Evolutionary conservation across 495 filamentous ascomycete species (phyloP).

Genomic region (Aspergillus baeticus): DNA sequence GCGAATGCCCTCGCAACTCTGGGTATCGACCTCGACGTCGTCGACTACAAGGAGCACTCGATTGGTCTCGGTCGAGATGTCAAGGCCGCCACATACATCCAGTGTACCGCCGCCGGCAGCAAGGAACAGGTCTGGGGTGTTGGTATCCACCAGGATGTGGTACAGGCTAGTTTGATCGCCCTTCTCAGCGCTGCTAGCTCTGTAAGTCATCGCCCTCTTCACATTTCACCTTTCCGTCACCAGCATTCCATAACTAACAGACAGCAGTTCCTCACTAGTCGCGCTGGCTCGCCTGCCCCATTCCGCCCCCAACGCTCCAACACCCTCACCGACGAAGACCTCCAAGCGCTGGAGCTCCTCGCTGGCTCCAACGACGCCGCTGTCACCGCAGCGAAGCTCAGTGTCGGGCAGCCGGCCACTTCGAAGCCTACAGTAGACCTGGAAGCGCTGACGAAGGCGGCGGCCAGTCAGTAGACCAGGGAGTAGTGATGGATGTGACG

Average conservation of each 20-base stretch:
- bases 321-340: conserved; percentile 44
- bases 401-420: conserved; percentile 14
- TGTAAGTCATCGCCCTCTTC: conserved; percentile 53
- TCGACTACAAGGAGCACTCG: conserved; percentile 95
- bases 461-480: conserved; percentile 27
- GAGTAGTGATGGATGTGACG: too few species aligned
- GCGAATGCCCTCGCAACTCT: conserved; percentile 77
- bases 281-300: conserved; percentile 44
- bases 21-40: conserved; percentile 89
- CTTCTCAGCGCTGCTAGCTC: conserved; percentile 85
- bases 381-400: not conserved
- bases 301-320: conserved; percentile 49
- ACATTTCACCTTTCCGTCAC: not conserved
- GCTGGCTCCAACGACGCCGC: conserved; percentile 21
- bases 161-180: conserved; percentile 88
- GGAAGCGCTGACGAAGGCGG: conserved; percentile 34
- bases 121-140: conserved; percentile 85
- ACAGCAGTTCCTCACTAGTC: conserved; percentile 45
- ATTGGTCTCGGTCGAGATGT: conserved; percentile 76
- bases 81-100: conserved; percentile 92
- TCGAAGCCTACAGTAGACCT: conserved; percentile 34
- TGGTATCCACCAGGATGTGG: conserved; percentile 91
- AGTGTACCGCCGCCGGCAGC: conserved; percentile 73
- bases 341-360: conserved; percentile 44
- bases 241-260: conserved; percentile 13